These are phyloP conservation scores for Neopestalotiopsis clavispora DNA, from an alignment of 2,329 filamentous ascomycete species.

Conservation along the genomic window DNA sequence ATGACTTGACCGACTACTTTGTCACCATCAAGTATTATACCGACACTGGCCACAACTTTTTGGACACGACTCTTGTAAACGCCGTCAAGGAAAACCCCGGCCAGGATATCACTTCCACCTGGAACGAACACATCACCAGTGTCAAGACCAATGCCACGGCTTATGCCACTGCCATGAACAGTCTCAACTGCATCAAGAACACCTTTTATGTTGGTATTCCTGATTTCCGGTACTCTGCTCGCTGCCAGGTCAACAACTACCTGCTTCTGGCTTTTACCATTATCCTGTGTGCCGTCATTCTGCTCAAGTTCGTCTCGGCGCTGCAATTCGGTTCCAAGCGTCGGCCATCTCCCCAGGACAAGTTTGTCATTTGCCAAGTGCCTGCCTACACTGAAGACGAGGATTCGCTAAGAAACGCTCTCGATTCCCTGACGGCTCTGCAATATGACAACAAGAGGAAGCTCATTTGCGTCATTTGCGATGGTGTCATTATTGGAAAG, in stretches of 20 bases:
- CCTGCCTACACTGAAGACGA: conserved; percentile 98
- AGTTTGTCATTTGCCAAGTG: conserved; percentile 98
- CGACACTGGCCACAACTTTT: conserved; percentile 62
- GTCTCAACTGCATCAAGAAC: conserved; percentile 80
- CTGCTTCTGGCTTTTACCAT: conserved; percentile 87
- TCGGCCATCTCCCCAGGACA: conserved; percentile 89
- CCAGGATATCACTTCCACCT: conserved; percentile 73
- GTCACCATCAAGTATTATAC: conserved; percentile 69
- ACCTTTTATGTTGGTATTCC: conserved; percentile 81
- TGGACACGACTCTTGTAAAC: conserved; percentile 70
- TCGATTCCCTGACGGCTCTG: conserved; percentile 92
- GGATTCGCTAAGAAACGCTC: conserved; percentile 87
- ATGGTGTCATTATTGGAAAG: conserved; percentile 94
- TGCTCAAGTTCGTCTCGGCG: conserved; percentile 89
- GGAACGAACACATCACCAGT: conserved; percentile 58
- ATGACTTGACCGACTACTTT: conserved; percentile 93
- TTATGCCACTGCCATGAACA: conserved; percentile 61
- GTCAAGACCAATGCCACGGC: conserved; percentile 56
- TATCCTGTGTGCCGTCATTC: conserved; percentile 78
- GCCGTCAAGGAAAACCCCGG: conserved; percentile 79
- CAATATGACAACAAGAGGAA: conserved; percentile 99
- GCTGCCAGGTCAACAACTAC: conserved; percentile 89
- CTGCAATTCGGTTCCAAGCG: conserved; percentile 93
- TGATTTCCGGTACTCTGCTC: conserved; percentile 80
- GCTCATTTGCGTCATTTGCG: conserved; percentile 93